Evolutionary conservation across 192 early-diverging fungal species (phyloP).

Genomic region (Backusella liffmaniae): DNA sequence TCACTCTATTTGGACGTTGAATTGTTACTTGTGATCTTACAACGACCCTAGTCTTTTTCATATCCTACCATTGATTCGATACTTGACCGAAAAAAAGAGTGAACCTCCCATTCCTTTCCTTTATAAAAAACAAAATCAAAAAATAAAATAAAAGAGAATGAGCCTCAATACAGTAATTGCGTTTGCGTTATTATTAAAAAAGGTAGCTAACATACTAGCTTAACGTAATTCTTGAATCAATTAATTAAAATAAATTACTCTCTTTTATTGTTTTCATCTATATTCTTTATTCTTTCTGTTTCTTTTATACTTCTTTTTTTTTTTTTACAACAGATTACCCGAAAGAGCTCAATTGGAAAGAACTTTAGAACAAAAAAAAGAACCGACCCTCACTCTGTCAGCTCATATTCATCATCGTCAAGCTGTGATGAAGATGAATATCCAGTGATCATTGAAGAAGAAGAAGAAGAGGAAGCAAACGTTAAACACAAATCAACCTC

Average conservation of each 20-base stretch:
- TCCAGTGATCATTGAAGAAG: background rate
- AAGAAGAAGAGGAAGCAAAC: background rate
- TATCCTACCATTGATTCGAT: background rate
- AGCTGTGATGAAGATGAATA: background rate
- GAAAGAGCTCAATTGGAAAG: background rate
- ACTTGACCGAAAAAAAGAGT: background rate
- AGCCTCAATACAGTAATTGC: constrained; percentile 20
- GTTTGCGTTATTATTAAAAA: constrained; percentile 24
- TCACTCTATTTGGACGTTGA: constrained; percentile 9
- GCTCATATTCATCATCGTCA: background rate
- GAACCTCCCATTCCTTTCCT: constrained; percentile 9
- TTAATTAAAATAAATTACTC: too few relatives aligned
- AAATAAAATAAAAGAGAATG: constrained; percentile 19
- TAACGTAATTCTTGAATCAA: background rate
- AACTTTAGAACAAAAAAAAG: constrained; percentile 3
- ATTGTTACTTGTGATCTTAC: background rate
- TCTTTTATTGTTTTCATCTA: background rate
- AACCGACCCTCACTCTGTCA: background rate
- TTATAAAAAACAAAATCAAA: background rate
- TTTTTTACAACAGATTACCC: background rate
- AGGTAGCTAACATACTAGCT: constrained; percentile 17
- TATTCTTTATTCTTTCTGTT: background rate
- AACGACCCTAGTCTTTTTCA: background rate
- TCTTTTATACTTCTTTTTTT: background rate
- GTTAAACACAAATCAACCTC: background rate